phyloP scores from a whole-genome alignment of 768 basidiomycete genomes.

The Russula sp. region DNA sequence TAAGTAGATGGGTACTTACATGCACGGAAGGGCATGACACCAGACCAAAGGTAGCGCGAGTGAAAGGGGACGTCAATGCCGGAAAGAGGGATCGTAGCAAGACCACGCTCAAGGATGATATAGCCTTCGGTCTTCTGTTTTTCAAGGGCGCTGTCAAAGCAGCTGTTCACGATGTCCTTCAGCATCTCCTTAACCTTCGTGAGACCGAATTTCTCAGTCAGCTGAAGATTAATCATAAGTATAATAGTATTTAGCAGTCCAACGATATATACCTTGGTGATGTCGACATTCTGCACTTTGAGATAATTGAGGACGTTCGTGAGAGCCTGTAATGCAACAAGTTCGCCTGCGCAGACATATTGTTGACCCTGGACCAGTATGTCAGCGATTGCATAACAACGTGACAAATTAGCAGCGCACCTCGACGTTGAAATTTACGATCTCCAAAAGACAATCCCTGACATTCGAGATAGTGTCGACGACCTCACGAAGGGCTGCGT shows the following conservation, averaged over 20 bases:
- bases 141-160: slow-evolving; percentile 65
- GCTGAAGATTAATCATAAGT: slow-evolving; percentile 34
- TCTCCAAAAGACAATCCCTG: slow-evolving; percentile 83
- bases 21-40: slow-evolving; percentile 94
- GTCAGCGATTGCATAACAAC: not conserved
- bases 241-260: not conserved
- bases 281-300: slow-evolving; percentile 94
- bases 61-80: slow-evolving; percentile 99
- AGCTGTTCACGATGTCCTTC: slow-evolving; percentile 81
- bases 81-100: slow-evolving; percentile 90
- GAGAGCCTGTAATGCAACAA: slow-evolving; percentile 86
- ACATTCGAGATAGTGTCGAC: slow-evolving; percentile 80
- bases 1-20: slow-evolving; percentile 47
- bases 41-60: slow-evolving; percentile 98
- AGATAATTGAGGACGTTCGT: slow-evolving; percentile 96
- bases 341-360: slow-evolving; percentile 98
- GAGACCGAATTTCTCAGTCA: slow-evolving; percentile 79
- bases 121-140: slow-evolving; percentile 78
- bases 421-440: slow-evolving; percentile 95
- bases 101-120: slow-evolving; percentile 93
- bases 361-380: slow-evolving; percentile 74
- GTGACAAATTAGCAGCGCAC: slow-evolving; percentile 33
- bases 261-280: slow-evolving; percentile 53
- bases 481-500: slow-evolving; percentile 92
- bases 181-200: slow-evolving; percentile 98